phyloP scores from a whole-genome alignment of 2,329 filamentous ascomycete genomes.

The Triangularia setosa region DNA sequence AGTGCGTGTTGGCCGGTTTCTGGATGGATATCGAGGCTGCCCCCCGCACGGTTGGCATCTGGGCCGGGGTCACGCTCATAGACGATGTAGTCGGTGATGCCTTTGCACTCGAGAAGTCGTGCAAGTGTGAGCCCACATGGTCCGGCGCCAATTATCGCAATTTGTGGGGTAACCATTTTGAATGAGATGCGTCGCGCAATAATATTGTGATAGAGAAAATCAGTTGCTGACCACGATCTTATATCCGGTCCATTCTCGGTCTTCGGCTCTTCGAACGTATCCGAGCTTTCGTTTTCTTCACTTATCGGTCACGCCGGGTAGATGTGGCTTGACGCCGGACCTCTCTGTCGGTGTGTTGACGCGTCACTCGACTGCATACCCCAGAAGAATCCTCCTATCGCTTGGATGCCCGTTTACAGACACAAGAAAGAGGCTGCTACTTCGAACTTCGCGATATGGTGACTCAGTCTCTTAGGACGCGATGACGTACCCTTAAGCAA shows the following conservation, averaged over 20 bases:
- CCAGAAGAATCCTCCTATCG: not conserved
- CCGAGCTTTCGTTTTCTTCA: not conserved
- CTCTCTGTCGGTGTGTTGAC: not conserved
- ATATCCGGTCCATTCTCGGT: not conserved
- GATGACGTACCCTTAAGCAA: no score
- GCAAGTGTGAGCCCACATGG: constrained; percentile 39
- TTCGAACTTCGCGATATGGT: no score
- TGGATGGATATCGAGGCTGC: constrained; percentile 40
- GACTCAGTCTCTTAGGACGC: no score
- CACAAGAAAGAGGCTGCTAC: no score
- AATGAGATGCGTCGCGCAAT: not conserved
- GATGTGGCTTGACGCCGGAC: not conserved
- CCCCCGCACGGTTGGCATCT: constrained; percentile 25
- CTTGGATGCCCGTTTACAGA: not conserved
- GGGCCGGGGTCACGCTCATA: constrained; percentile 31
- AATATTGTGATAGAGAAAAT: not conserved
- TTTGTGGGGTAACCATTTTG: constrained; percentile 12
- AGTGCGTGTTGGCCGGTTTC: constrained; percentile 37
- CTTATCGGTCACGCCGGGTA: not conserved
- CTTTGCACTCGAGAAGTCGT: constrained; percentile 35
- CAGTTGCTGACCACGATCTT: not conserved
- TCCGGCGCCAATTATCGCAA: constrained; percentile 34
- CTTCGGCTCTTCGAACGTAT: not conserved
- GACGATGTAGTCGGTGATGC: constrained; percentile 25
- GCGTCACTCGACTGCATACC: not conserved